Percentiles rank a stretch among this genome's conserved stretches.
Conservation (phyloP, 2,329 filamentous ascomycete species). For the Fusarium subglutinans region DNA sequence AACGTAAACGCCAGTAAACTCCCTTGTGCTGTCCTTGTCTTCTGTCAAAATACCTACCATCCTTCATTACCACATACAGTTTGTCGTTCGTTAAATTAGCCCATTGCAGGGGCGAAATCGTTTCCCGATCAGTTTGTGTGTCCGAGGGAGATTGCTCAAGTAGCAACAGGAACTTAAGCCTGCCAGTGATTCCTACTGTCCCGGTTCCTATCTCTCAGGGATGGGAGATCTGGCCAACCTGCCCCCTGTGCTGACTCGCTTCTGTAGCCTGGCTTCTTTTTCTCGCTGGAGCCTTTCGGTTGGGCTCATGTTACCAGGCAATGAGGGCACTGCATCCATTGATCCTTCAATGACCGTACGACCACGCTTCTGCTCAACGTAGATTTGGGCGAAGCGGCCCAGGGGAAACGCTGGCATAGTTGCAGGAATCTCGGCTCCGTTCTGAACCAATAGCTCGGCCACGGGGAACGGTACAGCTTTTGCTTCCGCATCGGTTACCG, state of each 20-base stretch:
- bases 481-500: constrained; percentile 55
- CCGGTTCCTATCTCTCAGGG: constrained; percentile 66
- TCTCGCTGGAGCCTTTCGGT: constrained; percentile 67
- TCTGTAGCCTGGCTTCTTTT: constrained; percentile 76
- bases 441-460: constrained; percentile 91
- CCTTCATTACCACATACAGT: constrained; percentile 32
- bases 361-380: constrained; percentile 80
- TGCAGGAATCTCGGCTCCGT: constrained; percentile 86
- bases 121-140: constrained; percentile 36
- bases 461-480: constrained; percentile 80
- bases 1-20: constrained; percentile 39
- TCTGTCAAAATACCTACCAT: constrained; percentile 34
- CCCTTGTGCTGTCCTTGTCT: constrained; percentile 35
- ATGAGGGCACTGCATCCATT: constrained; percentile 67
- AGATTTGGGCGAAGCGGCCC: constrained; percentile 80
- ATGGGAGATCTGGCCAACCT: constrained; percentile 73
- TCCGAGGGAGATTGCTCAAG: constrained; percentile 44
- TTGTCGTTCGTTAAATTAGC: constrained; percentile 26
- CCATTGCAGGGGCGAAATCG: constrained; percentile 8
- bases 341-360: constrained; percentile 55
- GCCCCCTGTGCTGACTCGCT: constrained; percentile 81
- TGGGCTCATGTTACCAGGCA: constrained; percentile 59
- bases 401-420: constrained; percentile 84
- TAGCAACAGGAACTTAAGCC: constrained; percentile 51
- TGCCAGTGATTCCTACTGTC: constrained; percentile 52